Evolutionary conservation across 2,329 filamentous ascomycete genomes (phyloP), one percentile per base, ranked within the genome.

Genomic region (Penicillium corylophilum): DNA sequence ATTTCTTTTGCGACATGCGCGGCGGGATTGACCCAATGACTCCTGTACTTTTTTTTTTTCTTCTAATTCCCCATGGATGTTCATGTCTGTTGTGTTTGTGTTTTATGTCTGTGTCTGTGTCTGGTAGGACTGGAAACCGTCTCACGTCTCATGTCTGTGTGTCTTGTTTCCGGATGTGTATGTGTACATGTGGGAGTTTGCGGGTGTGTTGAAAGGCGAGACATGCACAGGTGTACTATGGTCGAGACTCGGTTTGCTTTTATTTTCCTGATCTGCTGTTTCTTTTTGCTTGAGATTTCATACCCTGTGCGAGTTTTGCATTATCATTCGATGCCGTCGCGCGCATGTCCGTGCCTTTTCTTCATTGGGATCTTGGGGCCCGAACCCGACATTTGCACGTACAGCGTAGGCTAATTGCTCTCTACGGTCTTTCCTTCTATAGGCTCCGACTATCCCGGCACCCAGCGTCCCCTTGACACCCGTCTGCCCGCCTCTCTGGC

Each of bases 381-480:
- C 42, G 51, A 39, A 41, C 54, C 52, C 54, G 50, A 53, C 55
- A 55, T 20, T 38, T 38, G 35, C 45, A 59, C 62, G 54, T 58
- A 66, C 64, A 64, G 67, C 69, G 71, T 74, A 74, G 71, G 71
- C 71, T 74, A 73, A 74, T 74, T 65, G 46, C 53, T 54, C 61
- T 51, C 51, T 48, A 56, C 49, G 48, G 55, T 42, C 53, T 53
- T 59, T 51, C 50, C 54, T 56, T 60, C 59, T 61, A 69, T 72
- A 74, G 72, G 71, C 64, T 61, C 65, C 54, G 71, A 73, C 46
- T 74, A 68, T 59, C 68, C 63, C 51, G 77, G 66, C 85, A 85
- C 76, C 74, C 78, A 71, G 78, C 85, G 67, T 80, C 84, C 66
- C 81, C 86, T 71, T 79, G 86, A 82, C 81, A 51, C 81, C 46